Evolutionary conservation across 495 filamentous ascomycete species (phyloP).

Genomic region (Aspergillus wentii): DNA sequence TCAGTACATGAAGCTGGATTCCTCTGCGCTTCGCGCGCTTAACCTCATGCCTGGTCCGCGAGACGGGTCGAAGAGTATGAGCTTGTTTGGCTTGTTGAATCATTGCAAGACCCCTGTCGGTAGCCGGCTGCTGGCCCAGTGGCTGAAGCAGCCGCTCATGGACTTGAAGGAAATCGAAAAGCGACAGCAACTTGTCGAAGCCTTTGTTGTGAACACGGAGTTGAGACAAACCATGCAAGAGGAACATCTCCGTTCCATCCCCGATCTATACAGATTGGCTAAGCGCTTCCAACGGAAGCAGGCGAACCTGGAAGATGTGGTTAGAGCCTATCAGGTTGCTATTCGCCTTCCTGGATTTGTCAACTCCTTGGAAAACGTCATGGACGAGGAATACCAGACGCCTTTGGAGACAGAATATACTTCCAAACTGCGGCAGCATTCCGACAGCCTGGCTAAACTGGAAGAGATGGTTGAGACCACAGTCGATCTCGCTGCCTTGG

Average conservation of each 20-base stretch:
- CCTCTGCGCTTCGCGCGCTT: slow-evolving; percentile 86
- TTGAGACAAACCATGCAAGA: slow-evolving; percentile 97
- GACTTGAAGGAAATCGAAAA: slow-evolving; percentile 82
- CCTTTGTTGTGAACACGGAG: slow-evolving; percentile 90
- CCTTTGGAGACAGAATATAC: slow-evolving; percentile 87
- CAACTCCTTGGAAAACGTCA: slow-evolving; percentile 81
- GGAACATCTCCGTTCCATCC: slow-evolving; percentile 88
- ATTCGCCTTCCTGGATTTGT: slow-evolving; percentile 90
- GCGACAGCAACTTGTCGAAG: slow-evolving; percentile 90
- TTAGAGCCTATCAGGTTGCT: slow-evolving; percentile 88
- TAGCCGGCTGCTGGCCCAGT: slow-evolving; percentile 86
- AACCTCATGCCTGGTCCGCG: slow-evolving; percentile 95
- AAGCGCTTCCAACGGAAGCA: slow-evolving; percentile 91
- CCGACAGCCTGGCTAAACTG: slow-evolving; percentile 75
- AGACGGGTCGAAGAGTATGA: slow-evolving; percentile 97
- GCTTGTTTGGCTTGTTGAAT: slow-evolving; percentile 86
- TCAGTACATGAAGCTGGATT: slow-evolving; percentile 98
- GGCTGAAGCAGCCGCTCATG: slow-evolving; percentile 98
- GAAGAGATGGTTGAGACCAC: slow-evolving; percentile 99
- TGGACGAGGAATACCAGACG: slow-evolving; percentile 91
- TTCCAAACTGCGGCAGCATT: slow-evolving; percentile 68
- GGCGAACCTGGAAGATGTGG: slow-evolving; percentile 92
- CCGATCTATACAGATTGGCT: slow-evolving; percentile 87
- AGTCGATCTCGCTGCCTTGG: slow-evolving; percentile 90
- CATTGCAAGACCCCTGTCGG: slow-evolving; percentile 97